Conservation (phyloP, 2,329 filamentous ascomycete genomes). For the Cadophora malorum region DNA sequence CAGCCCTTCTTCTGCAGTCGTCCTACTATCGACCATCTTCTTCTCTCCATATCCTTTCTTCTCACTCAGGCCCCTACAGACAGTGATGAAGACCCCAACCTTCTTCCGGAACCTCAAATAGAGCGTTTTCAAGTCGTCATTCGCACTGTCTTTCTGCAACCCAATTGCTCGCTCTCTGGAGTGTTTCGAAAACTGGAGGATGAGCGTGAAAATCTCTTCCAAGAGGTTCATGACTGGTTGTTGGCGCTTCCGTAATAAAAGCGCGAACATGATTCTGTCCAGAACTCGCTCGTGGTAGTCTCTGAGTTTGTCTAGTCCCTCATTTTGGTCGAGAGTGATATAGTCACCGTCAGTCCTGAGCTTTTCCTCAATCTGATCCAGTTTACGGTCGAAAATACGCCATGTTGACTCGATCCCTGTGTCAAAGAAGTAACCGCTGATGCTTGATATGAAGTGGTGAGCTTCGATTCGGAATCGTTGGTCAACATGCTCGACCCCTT, state of each 20-base stretch:
- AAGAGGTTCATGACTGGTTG: slow-evolving; percentile 74
- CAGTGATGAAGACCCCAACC: slow-evolving; percentile 74
- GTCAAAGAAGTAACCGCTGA: slow-evolving; percentile 82
- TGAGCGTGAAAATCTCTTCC: slow-evolving; percentile 75
- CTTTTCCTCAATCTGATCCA: slow-evolving; percentile 66
- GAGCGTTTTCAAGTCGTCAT: slow-evolving; percentile 54
- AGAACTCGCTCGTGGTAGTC: slow-evolving; percentile 75
- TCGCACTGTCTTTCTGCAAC: slow-evolving; percentile 44
- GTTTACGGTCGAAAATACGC: slow-evolving; percentile 69
- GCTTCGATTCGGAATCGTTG: slow-evolving; percentile 75
- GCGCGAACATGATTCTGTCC: slow-evolving; percentile 74
- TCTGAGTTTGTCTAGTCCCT: slow-evolving; percentile 71
- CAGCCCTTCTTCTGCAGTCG: slow-evolving; percentile 41
- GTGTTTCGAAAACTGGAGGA: slow-evolving; percentile 73
- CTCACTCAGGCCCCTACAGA: slow-evolving; percentile 71
- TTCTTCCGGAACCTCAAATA: slow-evolving; percentile 75
- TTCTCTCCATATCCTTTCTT: slow-evolving; percentile 55
- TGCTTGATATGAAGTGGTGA: slow-evolving; percentile 76
- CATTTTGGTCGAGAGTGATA: slow-evolving; percentile 51
- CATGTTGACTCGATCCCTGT: slow-evolving; percentile 77
- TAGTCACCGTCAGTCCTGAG: slow-evolving; percentile 54
- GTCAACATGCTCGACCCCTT: slow-evolving; percentile 35
- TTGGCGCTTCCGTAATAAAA: slow-evolving; percentile 78
- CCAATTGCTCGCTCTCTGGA: slow-evolving; percentile 50
- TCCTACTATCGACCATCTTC: slow-evolving; percentile 39